These are phyloP conservation scores for Linaria vulgaris DNA, from an alignment of 257 asterid genomes.

Conservation along the genomic window DNA sequence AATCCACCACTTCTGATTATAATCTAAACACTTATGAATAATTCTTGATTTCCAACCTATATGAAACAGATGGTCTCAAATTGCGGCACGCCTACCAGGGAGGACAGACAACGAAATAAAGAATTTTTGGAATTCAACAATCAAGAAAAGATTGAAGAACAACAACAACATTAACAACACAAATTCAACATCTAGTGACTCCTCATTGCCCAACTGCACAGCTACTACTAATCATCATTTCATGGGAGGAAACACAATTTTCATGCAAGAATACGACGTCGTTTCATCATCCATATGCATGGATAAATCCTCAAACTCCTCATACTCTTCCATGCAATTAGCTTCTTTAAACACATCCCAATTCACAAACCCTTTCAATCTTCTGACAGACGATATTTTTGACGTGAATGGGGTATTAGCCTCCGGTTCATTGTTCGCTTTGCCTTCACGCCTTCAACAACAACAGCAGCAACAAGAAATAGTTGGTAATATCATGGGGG, in stretches of 20 bases:
- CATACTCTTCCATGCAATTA: no score
- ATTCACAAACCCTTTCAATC: conserved; percentile 44
- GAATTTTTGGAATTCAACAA: conserved; percentile 86
- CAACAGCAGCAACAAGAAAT: not conserved
- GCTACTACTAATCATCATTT: not conserved
- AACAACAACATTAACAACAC: conserved; percentile 16
- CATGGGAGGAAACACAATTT: conserved; percentile 16
- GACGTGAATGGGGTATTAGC: conserved; percentile 18
- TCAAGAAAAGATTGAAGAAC: conserved; percentile 72
- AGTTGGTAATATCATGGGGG: conserved; percentile 26
- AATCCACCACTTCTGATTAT: no score
- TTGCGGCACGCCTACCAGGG: conserved; percentile 85
- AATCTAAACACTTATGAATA: no score
- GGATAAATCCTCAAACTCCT: no score
- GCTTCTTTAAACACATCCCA: conserved; percentile 33
- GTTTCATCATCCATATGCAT: not conserved
- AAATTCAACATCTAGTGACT: conserved; percentile 43
- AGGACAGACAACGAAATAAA: conserved; percentile 87
- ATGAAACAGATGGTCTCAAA: conserved; percentile 85
- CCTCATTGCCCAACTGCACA: conserved; percentile 34
- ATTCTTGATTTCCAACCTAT: no score
- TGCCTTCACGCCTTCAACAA: conserved; percentile 7
- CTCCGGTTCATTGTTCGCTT: conserved; percentile 28
- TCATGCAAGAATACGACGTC: conserved; percentile 68
- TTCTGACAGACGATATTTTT: conserved; percentile 26